Base-by-base conservation (phyloP, 1,284 basidiomycete genomes). In the Papiliotrema laurentii region DNA sequence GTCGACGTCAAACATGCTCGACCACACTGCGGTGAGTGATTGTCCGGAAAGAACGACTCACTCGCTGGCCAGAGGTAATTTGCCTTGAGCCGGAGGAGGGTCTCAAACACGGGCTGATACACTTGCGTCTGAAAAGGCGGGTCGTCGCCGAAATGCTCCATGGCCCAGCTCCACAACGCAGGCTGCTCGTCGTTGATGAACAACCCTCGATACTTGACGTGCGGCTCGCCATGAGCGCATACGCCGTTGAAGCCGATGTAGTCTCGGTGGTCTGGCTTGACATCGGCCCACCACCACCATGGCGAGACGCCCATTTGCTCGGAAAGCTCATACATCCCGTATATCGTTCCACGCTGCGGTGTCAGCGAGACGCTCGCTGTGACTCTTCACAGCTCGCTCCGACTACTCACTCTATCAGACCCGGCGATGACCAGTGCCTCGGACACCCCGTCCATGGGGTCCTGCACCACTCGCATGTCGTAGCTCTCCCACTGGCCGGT, bases 151-250 rank as follows among this genome's bases (percentile, higher is more conserved):
- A 83, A 86, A 60, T 83, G 82, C 52, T 81, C 80, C 60, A 77
- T 75, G 2, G 75, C 75, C 76, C 76, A 77, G 45, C 71, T 74
- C 56, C 79, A 79, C 21, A 83, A 64, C n/a, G 78, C 78, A 11
- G 82, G 82, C 55, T 82, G 79, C 63, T 83, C 82, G 55, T 84
- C 82, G 59, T 84, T 84, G 31, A 78, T 56, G 60, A 55, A 77
- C 47, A 83, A 66, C 68, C 83, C 84, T 30, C 84, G 79, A 57
- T 83, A 85, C 61, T 85, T 82, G 47, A 86, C 82, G 2, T 80
- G 81, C 1, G 84, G 84, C 5, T 76, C 65, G n/a, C 81, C 83
- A 66, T 86, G 84, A 6, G 78, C 73, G 68, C 79, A 78, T 11
- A 66, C 59, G 7, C 78, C 65, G 2, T 75, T 64, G 31, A 83